Base-by-base conservation (phyloP, 139 green algal species). In the Zygnema cylindricum region DNA sequence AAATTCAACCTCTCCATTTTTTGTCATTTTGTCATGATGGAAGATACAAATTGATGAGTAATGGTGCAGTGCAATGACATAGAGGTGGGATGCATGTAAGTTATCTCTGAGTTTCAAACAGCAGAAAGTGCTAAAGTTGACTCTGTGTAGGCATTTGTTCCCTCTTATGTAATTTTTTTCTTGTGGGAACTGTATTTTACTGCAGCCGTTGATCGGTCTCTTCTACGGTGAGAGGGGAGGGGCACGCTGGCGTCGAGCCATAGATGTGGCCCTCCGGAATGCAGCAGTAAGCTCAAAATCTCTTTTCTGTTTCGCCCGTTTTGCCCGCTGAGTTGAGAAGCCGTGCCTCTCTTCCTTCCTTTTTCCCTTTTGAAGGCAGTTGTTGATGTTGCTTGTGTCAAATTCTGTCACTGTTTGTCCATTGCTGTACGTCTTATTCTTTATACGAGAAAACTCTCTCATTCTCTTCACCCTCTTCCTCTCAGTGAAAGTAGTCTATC, bases 151-250 rank as follows among this genome's bases (percentile, higher is more conserved):
- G n/a, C n/a, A n/a, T n/a, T n/a, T n/a, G n/a, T n/a, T n/a, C n/a
- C n/a, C n/a, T n/a, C n/a, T n/a, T n/a, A n/a, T n/a, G n/a, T n/a
- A n/a, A n/a, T n/a, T n/a, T n/a, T 73, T 25, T 30, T 30, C 57
- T 73, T 25, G 57, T 25, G 57, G 57, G 30, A 73, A 73, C 57
- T 35, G 57, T 73, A 30, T 73, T 30, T 3, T 41, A 83, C 33
- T 41, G 49, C 82, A 85, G 71, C 82, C 82, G 21, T 49, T 88
- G 23, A 69, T 87, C 0, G 75, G 75, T 32, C 82, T 88, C 16
- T 88, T 88, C 35, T 71, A 88, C 21, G 69, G 36, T n/a, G 82
- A 88, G 82, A 33, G 33, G 1, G 82, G 82, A 35, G 82, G 38
- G 23, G 82, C 42, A 36, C 82, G 36, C 30, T 88, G 82, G 82